A percentile compares a stretch with the other conserved stretches of the same genome.
phyloP scores from a whole-genome alignment of 2,329 filamentous ascomycete genomes.

The Diaporthe citri region DNA sequence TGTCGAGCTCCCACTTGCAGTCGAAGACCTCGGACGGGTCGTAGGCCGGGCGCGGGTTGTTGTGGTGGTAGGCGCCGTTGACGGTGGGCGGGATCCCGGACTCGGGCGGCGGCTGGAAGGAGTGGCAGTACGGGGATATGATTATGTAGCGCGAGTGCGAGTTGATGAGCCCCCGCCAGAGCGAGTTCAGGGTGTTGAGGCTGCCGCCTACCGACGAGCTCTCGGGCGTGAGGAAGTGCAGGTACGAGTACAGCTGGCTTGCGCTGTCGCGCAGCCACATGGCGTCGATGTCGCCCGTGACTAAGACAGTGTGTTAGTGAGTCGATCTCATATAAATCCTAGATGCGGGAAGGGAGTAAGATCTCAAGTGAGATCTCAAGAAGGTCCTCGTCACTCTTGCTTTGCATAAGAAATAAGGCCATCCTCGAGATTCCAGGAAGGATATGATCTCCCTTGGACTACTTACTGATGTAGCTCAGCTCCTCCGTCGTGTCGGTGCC shows the following conservation, averaged over 20 bases:
- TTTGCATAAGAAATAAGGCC: neutral
- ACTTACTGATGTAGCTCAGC: conserved; percentile 74
- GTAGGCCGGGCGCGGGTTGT: conserved; percentile 72
- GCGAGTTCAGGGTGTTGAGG: conserved; percentile 74
- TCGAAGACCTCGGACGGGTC: conserved; percentile 80
- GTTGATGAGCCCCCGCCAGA: conserved; percentile 80
- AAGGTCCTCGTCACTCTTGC: neutral
- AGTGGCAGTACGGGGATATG: conserved; percentile 85
- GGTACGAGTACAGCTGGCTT: conserved; percentile 79
- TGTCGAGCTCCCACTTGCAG: conserved; percentile 94
- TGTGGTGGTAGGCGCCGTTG: conserved; percentile 71
- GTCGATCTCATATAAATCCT: neutral
- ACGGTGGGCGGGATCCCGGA: conserved; percentile 72
- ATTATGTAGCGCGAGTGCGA: conserved; percentile 77
- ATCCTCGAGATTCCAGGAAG: no score
- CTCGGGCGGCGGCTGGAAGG: conserved; percentile 87
- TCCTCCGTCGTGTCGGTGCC: conserved; percentile 61
- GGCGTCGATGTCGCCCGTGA: conserved; percentile 87
- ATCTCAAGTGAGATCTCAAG: neutral
- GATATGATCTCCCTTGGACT: no score
- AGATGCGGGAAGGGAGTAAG: neutral
- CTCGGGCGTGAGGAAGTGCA: conserved; percentile 68
- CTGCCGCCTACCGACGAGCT: conserved; percentile 64
- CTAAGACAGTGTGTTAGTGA: conserved; percentile 48
- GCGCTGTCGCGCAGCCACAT: conserved; percentile 91